A percentile compares a stretch with the other conserved stretches of the same genome.
Evolutionary conservation across 768 basidiomycete genomes (phyloP).

Genomic region (Tephrocybe rancida): DNA sequence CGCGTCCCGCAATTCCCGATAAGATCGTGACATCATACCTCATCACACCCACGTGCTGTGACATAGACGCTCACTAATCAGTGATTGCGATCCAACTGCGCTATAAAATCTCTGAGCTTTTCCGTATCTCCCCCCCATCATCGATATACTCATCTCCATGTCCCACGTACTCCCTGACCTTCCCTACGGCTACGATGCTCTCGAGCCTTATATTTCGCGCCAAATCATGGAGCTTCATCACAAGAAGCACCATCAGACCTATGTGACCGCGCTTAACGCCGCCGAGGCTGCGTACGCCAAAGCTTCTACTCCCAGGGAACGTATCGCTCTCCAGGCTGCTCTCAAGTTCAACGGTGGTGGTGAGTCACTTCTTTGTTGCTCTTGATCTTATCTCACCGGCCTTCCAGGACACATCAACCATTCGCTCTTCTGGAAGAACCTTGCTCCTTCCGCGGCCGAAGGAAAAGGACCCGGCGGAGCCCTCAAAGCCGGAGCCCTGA

Average conservation of each 20-base stretch:
- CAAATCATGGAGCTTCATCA: slow-evolving; percentile 96
- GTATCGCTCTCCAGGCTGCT: slow-evolving; percentile 86
- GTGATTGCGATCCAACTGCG: slow-evolving; percentile 1
- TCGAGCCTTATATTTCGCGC: slow-evolving; percentile 87
- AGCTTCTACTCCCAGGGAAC: slow-evolving; percentile 68
- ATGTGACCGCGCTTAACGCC: slow-evolving; percentile 88
- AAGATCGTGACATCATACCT: slow-evolving; percentile 21
- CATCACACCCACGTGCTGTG: slow-evolving; percentile 3
- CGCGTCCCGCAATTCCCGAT: not conserved
- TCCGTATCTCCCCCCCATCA: not conserved
- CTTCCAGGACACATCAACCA: slow-evolving; percentile 83
- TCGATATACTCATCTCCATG: slow-evolving; percentile 13
- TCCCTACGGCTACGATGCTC: slow-evolving; percentile 81
- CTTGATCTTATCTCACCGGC: slow-evolving; percentile 9
- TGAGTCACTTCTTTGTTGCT: slow-evolving; percentile 32
- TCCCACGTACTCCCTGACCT: slow-evolving; percentile 56
- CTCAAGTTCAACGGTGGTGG: slow-evolving; percentile 97
- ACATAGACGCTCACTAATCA: slow-evolving; percentile 9
- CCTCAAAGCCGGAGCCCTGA: slow-evolving; percentile 64
- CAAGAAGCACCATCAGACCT: slow-evolving; percentile 93
- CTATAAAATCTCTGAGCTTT: not conserved
- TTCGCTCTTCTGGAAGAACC: slow-evolving; percentile 94
- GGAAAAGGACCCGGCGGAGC: slow-evolving; percentile 62
- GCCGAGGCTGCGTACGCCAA: slow-evolving; percentile 78
- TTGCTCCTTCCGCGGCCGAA: slow-evolving; percentile 62